These are phyloP conservation scores for Favolaschia claudopus DNA, from an alignment of 768 basidiomycete species.

Conservation along the genomic window DNA sequence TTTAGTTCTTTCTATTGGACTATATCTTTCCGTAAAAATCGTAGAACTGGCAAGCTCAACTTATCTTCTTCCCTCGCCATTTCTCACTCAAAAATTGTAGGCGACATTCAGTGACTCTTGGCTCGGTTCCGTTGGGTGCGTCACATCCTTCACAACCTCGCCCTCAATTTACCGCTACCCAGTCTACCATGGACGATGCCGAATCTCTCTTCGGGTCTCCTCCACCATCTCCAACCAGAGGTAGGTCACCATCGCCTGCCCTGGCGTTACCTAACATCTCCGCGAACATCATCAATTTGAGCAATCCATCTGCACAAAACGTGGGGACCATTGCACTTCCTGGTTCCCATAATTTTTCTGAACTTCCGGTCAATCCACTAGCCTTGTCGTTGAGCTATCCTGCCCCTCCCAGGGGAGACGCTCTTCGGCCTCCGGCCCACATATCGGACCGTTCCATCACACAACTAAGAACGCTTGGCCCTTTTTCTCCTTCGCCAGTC, in stretches of 20 bases:
- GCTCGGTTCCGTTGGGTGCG: constrained; percentile 12
- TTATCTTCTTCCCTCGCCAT: background rate
- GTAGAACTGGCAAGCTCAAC: constrained; percentile 21
- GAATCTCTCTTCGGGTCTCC: constrained; percentile 88
- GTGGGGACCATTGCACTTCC: constrained; percentile 99
- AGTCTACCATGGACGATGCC: constrained; percentile 50
- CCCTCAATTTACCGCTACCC: constrained; percentile 4
- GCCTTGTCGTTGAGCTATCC: constrained; percentile 63
- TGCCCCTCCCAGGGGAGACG: constrained; percentile 32
- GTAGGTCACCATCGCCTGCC: constrained; percentile 75
- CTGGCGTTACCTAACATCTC: constrained; percentile 62
- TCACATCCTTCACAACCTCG: background rate
- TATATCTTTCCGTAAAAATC: background rate
- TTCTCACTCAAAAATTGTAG: background rate
- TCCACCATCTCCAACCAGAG: constrained; percentile 70
- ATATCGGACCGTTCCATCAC: constrained; percentile 12
- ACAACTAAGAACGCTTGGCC: constrained; percentile 16
- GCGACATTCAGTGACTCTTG: constrained; percentile 5
- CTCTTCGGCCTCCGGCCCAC: constrained; percentile 50
- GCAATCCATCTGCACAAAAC: constrained; percentile 68
- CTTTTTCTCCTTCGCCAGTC: constrained; percentile 28
- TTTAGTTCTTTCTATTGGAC: background rate
- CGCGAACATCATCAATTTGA: constrained; percentile 17
- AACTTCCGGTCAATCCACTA: constrained; percentile 84
- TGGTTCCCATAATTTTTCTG: constrained; percentile 91